phyloP scores from a whole-genome alignment of 2,329 filamentous ascomycete species.

The Clonostachys rhizophaga region DNA sequence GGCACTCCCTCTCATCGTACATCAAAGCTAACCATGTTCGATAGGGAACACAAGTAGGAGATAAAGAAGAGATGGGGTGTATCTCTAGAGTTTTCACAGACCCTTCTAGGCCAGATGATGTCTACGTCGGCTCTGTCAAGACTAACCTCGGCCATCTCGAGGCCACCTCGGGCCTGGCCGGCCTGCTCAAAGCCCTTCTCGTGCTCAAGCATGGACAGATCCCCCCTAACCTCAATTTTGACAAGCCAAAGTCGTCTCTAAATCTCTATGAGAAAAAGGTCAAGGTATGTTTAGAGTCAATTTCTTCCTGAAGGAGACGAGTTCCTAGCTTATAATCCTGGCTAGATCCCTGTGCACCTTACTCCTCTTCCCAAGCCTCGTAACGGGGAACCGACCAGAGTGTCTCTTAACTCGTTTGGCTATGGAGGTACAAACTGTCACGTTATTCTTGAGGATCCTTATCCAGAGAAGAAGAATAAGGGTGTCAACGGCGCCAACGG shows the following conservation, averaged over 20 bases:
- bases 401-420: constrained; percentile 11
- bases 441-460: constrained; percentile 9
- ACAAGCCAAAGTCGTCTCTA: constrained; percentile 20
- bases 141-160: constrained; percentile 10
- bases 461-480: too few relatives aligned
- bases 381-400: too few relatives aligned
- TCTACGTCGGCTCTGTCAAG: constrained; percentile 8
- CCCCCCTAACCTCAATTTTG: constrained; percentile 18
- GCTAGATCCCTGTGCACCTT: not conserved
- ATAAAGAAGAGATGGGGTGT: constrained; percentile 14
- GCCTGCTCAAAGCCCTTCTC: constrained; percentile 18
- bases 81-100: constrained; percentile 13
- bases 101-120: too few relatives aligned
- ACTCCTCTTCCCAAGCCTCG: too few relatives aligned
- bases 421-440: constrained; percentile 19
- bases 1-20: too few relatives aligned
- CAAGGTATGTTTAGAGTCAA: constrained; percentile 10
- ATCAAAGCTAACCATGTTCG: too few relatives aligned
- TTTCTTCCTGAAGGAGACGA: constrained; percentile 27
- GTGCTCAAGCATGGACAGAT: constrained; percentile 21
- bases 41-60: constrained; percentile 19
- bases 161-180: constrained; percentile 16
- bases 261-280: constrained; percentile 13
- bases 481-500: too few relatives aligned
- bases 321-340: constrained; percentile 22